A percentile compares a stretch with the other conserved stretches of the same genome.
phyloP scores from a whole-genome alignment of 345 rosid species.

The Erucastrum elatum region DNA sequence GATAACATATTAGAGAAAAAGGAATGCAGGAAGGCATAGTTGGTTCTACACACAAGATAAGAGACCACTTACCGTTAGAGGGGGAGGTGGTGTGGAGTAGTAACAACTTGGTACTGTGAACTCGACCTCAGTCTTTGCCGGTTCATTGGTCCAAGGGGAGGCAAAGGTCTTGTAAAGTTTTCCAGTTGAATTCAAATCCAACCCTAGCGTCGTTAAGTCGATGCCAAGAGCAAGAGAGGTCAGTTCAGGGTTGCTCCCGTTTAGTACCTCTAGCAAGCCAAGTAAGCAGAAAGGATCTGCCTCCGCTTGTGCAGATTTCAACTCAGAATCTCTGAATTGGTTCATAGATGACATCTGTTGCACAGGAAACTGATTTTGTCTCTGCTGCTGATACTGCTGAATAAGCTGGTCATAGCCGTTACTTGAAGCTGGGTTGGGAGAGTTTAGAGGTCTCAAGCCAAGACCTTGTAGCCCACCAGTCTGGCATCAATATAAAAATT shows the following conservation, averaged over 20 bases:
- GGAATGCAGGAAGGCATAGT: slow-evolving; percentile 1
- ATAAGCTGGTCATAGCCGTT: slow-evolving; percentile 82
- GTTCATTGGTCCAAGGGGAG: slow-evolving; percentile 98
- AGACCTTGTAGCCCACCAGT: slow-evolving; percentile 86
- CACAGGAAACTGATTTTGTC: slow-evolving; percentile 77
- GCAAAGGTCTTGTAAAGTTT: slow-evolving; percentile 97
- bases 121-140: slow-evolving; percentile 91
- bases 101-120: slow-evolving; percentile 90
- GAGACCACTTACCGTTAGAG: slow-evolving; percentile 59
- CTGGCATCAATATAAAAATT: slow-evolving; percentile 41
- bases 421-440: slow-evolving; percentile 65
- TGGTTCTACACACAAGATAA: not conserved
- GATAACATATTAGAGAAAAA: not conserved
- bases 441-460: slow-evolving; percentile 83
- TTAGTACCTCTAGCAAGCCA: slow-evolving; percentile 72
- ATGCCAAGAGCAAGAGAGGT: slow-evolving; percentile 88
- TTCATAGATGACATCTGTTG: slow-evolving; percentile 85
- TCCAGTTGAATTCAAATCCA: slow-evolving; percentile 86
- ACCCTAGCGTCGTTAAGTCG: slow-evolving; percentile 89
- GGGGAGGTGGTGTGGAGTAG: slow-evolving; percentile 83
- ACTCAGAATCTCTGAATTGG: slow-evolving; percentile 86
- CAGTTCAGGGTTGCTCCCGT: slow-evolving; percentile 79
- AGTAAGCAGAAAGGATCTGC: slow-evolving; percentile 84
- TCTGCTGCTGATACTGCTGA: slow-evolving; percentile 84
- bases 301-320: slow-evolving; percentile 68